Evolutionary conservation across 441 rosid genomes (phyloP), one percentile per base, ranked within the genome.

Genomic region (Erodium trifolium): DNA sequence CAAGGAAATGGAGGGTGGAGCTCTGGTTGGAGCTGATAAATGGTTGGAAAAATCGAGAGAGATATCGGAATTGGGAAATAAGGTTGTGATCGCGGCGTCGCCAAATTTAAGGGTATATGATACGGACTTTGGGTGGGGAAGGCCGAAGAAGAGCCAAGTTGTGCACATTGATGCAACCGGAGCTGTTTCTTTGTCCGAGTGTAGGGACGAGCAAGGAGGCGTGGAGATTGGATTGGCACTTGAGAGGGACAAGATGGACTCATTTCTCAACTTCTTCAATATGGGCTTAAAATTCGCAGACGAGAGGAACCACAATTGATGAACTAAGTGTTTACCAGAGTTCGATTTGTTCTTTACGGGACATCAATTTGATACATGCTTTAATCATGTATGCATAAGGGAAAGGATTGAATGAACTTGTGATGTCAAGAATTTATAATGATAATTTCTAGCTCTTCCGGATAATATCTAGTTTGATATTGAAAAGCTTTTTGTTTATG

Each of bases 71-170:
- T 2, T 14, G 0, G 73, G n/a, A 1, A 17, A 35, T 0, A 39
- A 23, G 9, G 13, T 60, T 23, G 1, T 16, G 0, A 39, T 69
- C 37, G 73, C 77, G 0, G 68, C 68, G 37, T 70, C 73, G 3
- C 39, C 77, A 0, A 62, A 53, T n/a, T 19, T 80, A 0, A 62
- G 68, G 0, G 78, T 60, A 2, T 83, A 80, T 10, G 83, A 80
- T 2, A 80, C 77, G 3, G 81, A 85, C 73, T 85, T 83, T 3
- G 86, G 83, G 2, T 83, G 87, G 86, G 85, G 89, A 18, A 78
- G 49, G 51, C 82, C 82, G 0, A 80, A 31, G 53, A 82, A 75
- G 74, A 63, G 60, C 19, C 78, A 76, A 35, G 8, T 75, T 12
- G 78, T 57, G n/a, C 68, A 71, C 19, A 5, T 71, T 2, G 70